These are phyloP conservation scores for Colletotrichum acutatum DNA, from an alignment of 2,329 filamentous ascomycete genomes.

Conservation along the genomic window DNA sequence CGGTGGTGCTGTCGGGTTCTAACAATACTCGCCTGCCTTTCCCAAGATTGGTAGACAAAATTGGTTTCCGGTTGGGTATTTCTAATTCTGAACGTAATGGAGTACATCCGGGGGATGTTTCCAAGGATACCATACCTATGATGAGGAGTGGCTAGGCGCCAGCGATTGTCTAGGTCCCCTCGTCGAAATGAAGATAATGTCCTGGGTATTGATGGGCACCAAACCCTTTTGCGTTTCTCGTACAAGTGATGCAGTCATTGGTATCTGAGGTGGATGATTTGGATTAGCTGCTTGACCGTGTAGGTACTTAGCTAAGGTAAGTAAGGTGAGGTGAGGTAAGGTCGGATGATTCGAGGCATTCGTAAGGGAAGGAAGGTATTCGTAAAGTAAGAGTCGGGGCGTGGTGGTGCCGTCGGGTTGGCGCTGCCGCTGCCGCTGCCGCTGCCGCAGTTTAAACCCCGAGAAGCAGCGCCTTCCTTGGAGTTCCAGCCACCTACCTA, in stretches of 20 bases:
- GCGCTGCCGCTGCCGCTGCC: neutral
- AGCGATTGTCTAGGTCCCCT: neutral
- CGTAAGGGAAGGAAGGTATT: no score
- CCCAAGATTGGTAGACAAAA: neutral
- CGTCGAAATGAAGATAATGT: neutral
- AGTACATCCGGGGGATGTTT: neutral
- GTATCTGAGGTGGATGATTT: neutral
- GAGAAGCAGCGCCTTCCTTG: neutral
- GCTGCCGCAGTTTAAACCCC: constrained; percentile 1
- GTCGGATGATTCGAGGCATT: no score
- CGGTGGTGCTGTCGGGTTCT: neutral
- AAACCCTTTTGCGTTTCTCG: constrained; percentile 27
- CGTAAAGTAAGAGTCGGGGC: neutral
- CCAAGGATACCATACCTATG: neutral
- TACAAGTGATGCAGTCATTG: constrained; percentile 27
- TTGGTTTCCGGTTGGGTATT: neutral
- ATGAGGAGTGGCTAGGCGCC: neutral
- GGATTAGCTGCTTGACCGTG: no score
- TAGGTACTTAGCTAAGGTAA: no score
- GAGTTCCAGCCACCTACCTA: neutral
- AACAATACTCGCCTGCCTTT: neutral
- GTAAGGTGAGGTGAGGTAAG: no score
- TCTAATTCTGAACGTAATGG: neutral
- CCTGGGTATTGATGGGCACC: neutral
- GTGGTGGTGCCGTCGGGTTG: neutral